Evolutionary conservation across 129 eudicot species (phyloP).

Genomic region (Centaurea solstitialis): DNA sequence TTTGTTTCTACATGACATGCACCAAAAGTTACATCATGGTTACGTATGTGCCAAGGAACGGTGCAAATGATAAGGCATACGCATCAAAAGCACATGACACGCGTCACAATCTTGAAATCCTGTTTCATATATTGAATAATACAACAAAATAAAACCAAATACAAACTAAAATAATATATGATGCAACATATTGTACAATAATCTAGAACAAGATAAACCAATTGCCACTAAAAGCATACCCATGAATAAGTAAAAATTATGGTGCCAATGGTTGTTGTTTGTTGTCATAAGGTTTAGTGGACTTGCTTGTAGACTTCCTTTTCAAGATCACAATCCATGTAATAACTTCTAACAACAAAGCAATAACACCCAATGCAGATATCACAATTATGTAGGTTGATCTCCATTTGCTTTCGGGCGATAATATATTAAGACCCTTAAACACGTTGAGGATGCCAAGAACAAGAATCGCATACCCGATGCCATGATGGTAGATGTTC

Average conservation of each 20-base stretch:
- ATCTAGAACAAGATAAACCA: conserved; percentile 7
- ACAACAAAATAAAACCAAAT: conserved; percentile 8
- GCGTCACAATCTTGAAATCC: background rate
- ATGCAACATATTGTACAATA: conserved; percentile 16
- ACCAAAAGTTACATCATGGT: conserved; percentile 10
- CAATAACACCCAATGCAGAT: conserved; percentile 52
- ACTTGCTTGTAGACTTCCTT: conserved; percentile 47
- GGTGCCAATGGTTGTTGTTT: conserved; percentile 50
- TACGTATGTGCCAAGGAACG: background rate
- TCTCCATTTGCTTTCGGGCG: conserved; percentile 78
- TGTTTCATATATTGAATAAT: background rate
- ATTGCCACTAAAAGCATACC: background rate
- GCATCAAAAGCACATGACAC: background rate
- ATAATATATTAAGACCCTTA: conserved; percentile 75
- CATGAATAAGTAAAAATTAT: conserved; percentile 19
- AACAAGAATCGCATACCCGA: conserved; percentile 67
- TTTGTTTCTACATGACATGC: background rate
- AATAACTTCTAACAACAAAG: conserved; percentile 60
- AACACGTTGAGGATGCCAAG: conserved; percentile 86
- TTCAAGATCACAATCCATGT: conserved; percentile 68
- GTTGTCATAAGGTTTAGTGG: conserved; percentile 61
- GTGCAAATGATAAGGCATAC: background rate
- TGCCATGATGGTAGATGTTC: conserved; percentile 88
- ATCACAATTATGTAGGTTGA: conserved; percentile 48
- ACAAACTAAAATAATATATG: conserved; percentile 5